These are phyloP conservation scores for Dentipellis sp. DNA, from an alignment of 768 basidiomycete species.

Conservation along the genomic window DNA sequence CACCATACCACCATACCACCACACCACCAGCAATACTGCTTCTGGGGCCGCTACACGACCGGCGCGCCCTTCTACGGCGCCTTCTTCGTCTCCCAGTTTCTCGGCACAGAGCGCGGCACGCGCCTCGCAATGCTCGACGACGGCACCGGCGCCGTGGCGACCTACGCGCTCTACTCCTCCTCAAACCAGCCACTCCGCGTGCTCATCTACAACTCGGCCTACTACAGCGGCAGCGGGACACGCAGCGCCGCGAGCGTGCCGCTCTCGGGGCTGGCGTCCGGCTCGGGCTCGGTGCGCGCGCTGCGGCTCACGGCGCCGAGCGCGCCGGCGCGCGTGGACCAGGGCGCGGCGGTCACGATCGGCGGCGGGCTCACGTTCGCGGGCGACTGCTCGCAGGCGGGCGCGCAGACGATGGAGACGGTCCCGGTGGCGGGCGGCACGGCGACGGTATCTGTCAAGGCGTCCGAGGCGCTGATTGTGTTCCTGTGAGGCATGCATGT, in stretches of 20 bases:
- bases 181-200: constrained; percentile 19
- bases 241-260: constrained; percentile 20
- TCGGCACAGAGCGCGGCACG: constrained; percentile 24
- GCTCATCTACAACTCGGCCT: constrained; percentile 27
- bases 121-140: constrained; percentile 25
- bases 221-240: constrained; percentile 25
- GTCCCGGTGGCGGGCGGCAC: constrained; percentile 16
- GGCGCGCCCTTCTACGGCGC: constrained; percentile 30
- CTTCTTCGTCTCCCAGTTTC: constrained; percentile 28
- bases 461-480: constrained; percentile 30
- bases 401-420: constrained; percentile 20
- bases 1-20: constrained; percentile 5
- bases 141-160: constrained; percentile 21
- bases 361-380: constrained; percentile 24
- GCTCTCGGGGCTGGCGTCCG: constrained; percentile 20
- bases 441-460: constrained; percentile 21
- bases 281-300: constrained; percentile 16
- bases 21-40: constrained; percentile 27
- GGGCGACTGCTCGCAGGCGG: constrained; percentile 17
- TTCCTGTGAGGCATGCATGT: constrained; percentile 16
- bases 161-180: constrained; percentile 23
- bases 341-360: constrained; percentile 25
- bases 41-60: constrained; percentile 27
- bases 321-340: constrained; percentile 24
- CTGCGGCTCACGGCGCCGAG: constrained; percentile 27